Evolutionary conservation across 1,284 basidiomycete species (phyloP).

Genomic region (Heterobasidion irregulare): DNA sequence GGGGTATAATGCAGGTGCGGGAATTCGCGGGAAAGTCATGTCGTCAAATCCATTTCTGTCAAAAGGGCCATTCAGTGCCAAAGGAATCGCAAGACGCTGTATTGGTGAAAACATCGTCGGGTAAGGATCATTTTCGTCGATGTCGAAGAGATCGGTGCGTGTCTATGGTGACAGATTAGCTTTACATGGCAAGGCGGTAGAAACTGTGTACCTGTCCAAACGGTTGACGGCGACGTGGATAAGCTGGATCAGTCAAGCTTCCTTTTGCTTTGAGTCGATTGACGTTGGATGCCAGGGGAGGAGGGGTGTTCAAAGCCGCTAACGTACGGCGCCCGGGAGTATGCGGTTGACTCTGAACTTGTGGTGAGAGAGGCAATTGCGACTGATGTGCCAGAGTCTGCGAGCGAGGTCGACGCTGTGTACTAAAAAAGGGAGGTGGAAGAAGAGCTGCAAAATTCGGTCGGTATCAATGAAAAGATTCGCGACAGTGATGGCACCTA

Average conservation of each 20-base stretch:
- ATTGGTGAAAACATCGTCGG: slow-evolving; percentile 33
- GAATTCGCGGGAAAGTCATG: slow-evolving; percentile 12
- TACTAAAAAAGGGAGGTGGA: slow-evolving; percentile 45
- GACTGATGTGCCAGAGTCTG: slow-evolving; percentile 18
- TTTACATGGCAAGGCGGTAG: slow-evolving; percentile 11
- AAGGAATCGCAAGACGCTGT: slow-evolving; percentile 22
- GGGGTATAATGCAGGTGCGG: slow-evolving; percentile 5
- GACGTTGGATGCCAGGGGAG: slow-evolving; percentile 51
- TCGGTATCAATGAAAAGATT: slow-evolving; percentile 6
- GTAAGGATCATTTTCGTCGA: slow-evolving; percentile 59
- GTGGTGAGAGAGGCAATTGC: slow-evolving; percentile 16
- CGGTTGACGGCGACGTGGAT: slow-evolving; percentile 47
- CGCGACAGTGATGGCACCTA: not conserved
- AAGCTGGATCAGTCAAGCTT: slow-evolving; percentile 64
- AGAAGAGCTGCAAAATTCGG: slow-evolving; percentile 36
- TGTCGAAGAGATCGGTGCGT: slow-evolving; percentile 54
- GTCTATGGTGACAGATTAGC: slow-evolving; percentile 20
- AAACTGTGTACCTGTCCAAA: slow-evolving; percentile 23
- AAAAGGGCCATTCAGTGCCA: slow-evolving; percentile 26
- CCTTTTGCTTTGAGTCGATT: slow-evolving; percentile 58
- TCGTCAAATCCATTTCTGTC: slow-evolving; percentile 17
- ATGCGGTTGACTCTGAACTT: slow-evolving; percentile 19
- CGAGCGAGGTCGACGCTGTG: slow-evolving; percentile 48
- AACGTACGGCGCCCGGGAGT: slow-evolving; percentile 25
- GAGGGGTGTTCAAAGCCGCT: slow-evolving; percentile 49